These are phyloP conservation scores for Mortierella sp. DNA, from an alignment of 371 early-diverging fungal species.

Conservation along the genomic window DNA sequence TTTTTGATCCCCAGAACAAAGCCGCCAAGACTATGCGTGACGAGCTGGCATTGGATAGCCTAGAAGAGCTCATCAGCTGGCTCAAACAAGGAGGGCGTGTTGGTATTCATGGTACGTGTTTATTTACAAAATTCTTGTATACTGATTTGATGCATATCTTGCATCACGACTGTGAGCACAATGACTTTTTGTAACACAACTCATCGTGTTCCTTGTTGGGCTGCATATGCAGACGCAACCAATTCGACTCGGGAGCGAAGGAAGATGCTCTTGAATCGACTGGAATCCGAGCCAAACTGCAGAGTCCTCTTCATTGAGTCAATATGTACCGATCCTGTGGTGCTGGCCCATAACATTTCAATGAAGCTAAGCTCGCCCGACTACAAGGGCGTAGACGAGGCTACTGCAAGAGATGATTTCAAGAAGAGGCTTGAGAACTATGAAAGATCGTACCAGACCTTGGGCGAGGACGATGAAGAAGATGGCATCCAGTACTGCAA, in stretches of 20 bases:
- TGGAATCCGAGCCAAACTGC: slow-evolving; percentile 65
- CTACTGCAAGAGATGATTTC: slow-evolving; percentile 81
- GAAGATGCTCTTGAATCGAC: slow-evolving; percentile 70
- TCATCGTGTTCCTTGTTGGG: background rate
- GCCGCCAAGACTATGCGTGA: slow-evolving; percentile 78
- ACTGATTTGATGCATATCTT: no score
- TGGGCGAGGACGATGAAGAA: slow-evolving; percentile 82
- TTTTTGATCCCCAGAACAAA: slow-evolving; percentile 85
- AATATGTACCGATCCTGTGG: slow-evolving; percentile 79
- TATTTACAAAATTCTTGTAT: no score
- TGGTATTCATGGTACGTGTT: slow-evolving; percentile 76
- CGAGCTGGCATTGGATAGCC: slow-evolving; percentile 77
- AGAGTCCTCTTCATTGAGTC: slow-evolving; percentile 74
- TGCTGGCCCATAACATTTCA: slow-evolving; percentile 80
- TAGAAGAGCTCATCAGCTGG: slow-evolving; percentile 87
- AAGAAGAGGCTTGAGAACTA: slow-evolving; percentile 80
- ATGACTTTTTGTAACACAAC: no score
- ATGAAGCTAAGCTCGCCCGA: slow-evolving; percentile 89
- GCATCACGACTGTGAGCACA: no score
- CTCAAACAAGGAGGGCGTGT: slow-evolving; percentile 78
- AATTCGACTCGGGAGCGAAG: slow-evolving; percentile 83
- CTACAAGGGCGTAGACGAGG: slow-evolving; percentile 77
- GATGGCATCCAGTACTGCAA: slow-evolving; percentile 83
- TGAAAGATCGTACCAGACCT: slow-evolving; percentile 83
- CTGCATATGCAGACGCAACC: slow-evolving; percentile 74